A percentile compares a stretch with the other conserved stretches of the same genome.
Conservation (phyloP, 169 alveolate species). For the Sarcocystis neurona region DNA sequence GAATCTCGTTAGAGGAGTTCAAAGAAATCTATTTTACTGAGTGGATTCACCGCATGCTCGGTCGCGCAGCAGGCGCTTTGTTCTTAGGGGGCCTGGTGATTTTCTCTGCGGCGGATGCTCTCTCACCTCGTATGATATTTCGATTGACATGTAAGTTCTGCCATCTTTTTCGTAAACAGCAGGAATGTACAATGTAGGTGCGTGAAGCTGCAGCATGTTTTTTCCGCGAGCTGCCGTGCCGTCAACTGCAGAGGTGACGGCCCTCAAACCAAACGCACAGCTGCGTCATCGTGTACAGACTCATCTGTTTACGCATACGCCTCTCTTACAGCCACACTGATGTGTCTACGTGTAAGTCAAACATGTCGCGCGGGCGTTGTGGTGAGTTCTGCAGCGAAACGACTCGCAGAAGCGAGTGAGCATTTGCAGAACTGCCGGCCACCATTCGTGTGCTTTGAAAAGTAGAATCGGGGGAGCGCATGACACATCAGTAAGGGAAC, state of each 20-base stretch:
- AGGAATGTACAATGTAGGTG: background rate
- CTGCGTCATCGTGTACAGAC: background rate
- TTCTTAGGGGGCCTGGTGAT: conserved; percentile 77
- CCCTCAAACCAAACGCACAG: background rate
- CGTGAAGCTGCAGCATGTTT: too few species aligned
- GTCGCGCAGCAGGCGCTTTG: conserved; percentile 81
- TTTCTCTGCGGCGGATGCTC: conserved; percentile 3
- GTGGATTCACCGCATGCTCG: conserved; percentile 90
- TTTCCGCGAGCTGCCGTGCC: too few species aligned
- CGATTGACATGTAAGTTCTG: conserved; percentile 1
- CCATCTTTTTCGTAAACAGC: background rate
- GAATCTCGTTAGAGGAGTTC: conserved; percentile 85
- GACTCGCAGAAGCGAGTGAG: too few species aligned
- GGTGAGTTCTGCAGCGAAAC: too few species aligned
- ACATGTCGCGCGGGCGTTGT: too few species aligned
- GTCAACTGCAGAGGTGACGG: background rate
- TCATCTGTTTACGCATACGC: background rate
- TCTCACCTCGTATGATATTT: background rate
- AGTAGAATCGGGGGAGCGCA: too few species aligned
- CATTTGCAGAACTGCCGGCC: background rate
- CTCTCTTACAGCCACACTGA: too few species aligned
- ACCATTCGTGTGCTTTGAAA: background rate
- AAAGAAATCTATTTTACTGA: conserved; percentile 84
- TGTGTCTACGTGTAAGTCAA: too few species aligned
- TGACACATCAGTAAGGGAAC: too few species aligned